Conservation (phyloP, 2,329 filamentous ascomycete species). For the Colletotrichum brevisporum region DNA sequence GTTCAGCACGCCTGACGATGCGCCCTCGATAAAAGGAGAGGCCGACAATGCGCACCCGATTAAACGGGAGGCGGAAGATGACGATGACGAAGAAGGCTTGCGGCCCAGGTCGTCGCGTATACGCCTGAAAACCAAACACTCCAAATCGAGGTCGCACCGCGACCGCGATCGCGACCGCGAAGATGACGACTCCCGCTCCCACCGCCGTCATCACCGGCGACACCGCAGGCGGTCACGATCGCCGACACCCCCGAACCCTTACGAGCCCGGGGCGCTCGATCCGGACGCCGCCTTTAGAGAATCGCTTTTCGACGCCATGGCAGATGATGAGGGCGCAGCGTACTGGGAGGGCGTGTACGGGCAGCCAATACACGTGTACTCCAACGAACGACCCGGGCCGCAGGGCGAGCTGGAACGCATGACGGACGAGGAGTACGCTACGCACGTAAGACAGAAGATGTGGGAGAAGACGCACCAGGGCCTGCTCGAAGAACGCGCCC, state of each 20-base stretch:
- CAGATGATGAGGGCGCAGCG: conserved; percentile 93
- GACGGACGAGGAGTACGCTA: conserved; percentile 92
- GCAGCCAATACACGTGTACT: conserved; percentile 90
- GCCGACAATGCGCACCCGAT: conserved; percentile 2
- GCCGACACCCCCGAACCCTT: conserved; percentile 62
- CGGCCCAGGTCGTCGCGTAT: conserved; percentile 52
- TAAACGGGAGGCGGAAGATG: conserved; percentile 1
- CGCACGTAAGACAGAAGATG: conserved; percentile 89
- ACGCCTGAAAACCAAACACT: conserved; percentile 57
- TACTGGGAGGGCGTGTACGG: conserved; percentile 99
- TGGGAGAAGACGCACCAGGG: conserved; percentile 95
- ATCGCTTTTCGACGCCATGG: conserved; percentile 96
- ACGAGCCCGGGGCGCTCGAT: conserved; percentile 66
- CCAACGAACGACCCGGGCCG: conserved; percentile 60
- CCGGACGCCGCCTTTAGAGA: conserved; percentile 87
- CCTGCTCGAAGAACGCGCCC: conserved; percentile 80
- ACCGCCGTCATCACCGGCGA: conserved; percentile 46
- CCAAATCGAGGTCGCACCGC: conserved; percentile 44
- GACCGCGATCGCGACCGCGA: conserved; percentile 42
- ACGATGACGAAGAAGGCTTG: conserved; percentile 11
- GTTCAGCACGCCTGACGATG: conserved; percentile 33
- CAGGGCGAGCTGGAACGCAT: conserved; percentile 81
- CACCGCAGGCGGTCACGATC: conserved; percentile 55
- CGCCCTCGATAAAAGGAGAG: conserved; percentile 6
- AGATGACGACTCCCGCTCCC: conserved; percentile 42